These are phyloP conservation scores for Phytophthora podocarpi DNA, from an alignment of 352 stramenopile genomes.

Conservation along the genomic window DNA sequence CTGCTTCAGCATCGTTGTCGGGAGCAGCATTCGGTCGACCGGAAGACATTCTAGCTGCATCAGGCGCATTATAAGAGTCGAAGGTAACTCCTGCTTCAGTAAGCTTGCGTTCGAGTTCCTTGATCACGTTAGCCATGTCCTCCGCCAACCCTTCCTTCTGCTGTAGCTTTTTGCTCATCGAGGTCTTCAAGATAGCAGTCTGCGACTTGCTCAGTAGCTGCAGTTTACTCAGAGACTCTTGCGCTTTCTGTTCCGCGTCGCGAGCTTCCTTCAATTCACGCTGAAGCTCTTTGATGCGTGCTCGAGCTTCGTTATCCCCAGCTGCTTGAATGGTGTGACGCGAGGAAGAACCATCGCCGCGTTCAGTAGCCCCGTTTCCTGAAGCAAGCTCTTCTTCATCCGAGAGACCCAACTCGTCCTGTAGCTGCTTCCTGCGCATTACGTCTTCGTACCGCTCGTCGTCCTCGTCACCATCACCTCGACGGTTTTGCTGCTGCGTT, in stretches of 20 bases:
- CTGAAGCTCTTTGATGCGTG: constrained; percentile 62
- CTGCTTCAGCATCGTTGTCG: constrained; percentile 55
- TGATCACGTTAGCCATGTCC: constrained; percentile 68
- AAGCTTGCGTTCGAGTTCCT: constrained; percentile 69
- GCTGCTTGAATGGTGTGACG: background rate
- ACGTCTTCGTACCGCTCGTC: constrained; percentile 45
- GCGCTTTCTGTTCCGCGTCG: constrained; percentile 71
- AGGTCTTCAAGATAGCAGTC: constrained; percentile 84
- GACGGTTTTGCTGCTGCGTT: constrained; percentile 40
- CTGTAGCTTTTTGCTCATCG: constrained; percentile 81
- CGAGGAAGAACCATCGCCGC: background rate
- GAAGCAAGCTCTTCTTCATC: constrained; percentile 47
- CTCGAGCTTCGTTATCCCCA: constrained; percentile 30
- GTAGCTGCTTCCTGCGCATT: constrained; percentile 52
- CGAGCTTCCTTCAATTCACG: constrained; percentile 60
- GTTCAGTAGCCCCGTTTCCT: constrained; percentile 11
- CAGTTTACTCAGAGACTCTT: constrained; percentile 83
- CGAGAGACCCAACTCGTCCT: constrained; percentile 81
- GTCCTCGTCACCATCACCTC: constrained; percentile 54
- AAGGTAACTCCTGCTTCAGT: constrained; percentile 49
- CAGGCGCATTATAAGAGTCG: constrained; percentile 49
- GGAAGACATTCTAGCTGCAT: constrained; percentile 17
- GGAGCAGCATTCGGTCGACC: constrained; percentile 34
- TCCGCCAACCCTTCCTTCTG: constrained; percentile 66
- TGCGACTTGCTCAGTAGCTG: constrained; percentile 87